phyloP scores from a whole-genome alignment of 75 land plant genomes.

The Larix kaempferi region DNA sequence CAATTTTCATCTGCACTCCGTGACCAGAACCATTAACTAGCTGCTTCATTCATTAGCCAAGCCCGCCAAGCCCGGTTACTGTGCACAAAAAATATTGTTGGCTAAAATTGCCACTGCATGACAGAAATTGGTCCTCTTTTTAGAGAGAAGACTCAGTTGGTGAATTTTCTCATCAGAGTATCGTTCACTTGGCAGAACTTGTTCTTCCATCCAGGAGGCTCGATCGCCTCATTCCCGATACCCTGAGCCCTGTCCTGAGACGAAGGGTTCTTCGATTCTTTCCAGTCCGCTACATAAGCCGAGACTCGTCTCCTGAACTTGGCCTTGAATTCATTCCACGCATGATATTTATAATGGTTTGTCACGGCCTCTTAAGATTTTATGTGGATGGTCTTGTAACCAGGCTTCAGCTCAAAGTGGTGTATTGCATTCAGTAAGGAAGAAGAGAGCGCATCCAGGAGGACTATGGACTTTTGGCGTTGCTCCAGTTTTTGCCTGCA shows the following conservation, averaged over 20 bases:
- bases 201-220: conserved; percentile 33
- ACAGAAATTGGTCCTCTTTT: background rate
- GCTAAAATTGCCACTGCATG: too few relatives aligned
- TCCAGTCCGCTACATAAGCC: conserved; percentile 44
- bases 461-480: conserved; percentile 42
- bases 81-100: too few relatives aligned
- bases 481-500: conserved; percentile 16
- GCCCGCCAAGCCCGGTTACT: too few relatives aligned
- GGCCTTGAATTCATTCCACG: conserved; percentile 31
- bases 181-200: conserved; percentile 15
- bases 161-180: too few relatives aligned
- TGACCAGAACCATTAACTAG: too few relatives aligned
- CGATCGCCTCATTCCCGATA: background rate
- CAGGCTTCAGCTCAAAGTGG: conserved; percentile 14
- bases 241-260: conserved; percentile 10
- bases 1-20: too few relatives aligned
- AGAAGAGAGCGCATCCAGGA: background rate
- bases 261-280: conserved; percentile 20
- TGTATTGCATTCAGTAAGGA: conserved; percentile 33
- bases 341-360: conserved; percentile 51
- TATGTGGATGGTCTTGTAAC: too few relatives aligned
- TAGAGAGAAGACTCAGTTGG: conserved; percentile 4
- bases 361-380: conserved; percentile 17
- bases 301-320: conserved; percentile 39
- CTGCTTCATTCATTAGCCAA: too few relatives aligned